Base-by-base conservation (phyloP, 2,329 filamentous ascomycete genomes). In the Aspergillus chevalieri region DNA sequence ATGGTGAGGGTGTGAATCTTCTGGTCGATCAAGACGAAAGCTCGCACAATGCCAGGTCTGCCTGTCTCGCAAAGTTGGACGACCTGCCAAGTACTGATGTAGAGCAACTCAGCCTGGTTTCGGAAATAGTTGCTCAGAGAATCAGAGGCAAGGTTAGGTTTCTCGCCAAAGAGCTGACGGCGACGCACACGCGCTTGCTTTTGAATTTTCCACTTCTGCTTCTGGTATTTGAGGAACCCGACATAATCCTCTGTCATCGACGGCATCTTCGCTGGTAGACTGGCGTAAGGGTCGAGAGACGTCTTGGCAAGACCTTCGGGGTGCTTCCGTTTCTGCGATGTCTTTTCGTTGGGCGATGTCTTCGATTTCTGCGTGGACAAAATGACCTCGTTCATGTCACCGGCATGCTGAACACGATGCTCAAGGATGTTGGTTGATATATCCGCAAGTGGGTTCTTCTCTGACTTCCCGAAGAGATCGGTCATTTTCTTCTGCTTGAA, bases 401-500 rank as follows among this genome's bases (percentile, higher is more conserved):
- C 61, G 76, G 65, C 44, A 73, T 76, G 52, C 65, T 74, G 63
- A 66, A 80, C 59, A 69, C 82, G 68, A 78, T 79, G 78, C 44
- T 78, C 75, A 43, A 83, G 65, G 17, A 78, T 73, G 67, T 80
- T 94, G 72, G 65, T 81, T 78, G 73, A 77, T 33, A 89, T 85
- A 57, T 92, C 87, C 10, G 83, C 81, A 21, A 95, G 69, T 0
- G 89, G 86, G 78, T 82, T 65, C 86, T 86, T 62, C 65, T 68
- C 67, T 7, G 63, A 65, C 56, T 74, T 75, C 15, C 70, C 77
- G 64, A 98, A 95, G 59, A 95, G 76, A 63, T 97, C 93, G 0
- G 92, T 98, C 76, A 99, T 86, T 73, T 98, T 98, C 74, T 91
- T 95, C 73, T 99, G 93, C 75, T 98, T 95, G 78, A 97, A 86